Evolutionary conservation across 2,329 filamentous ascomycete species (phyloP), one percentile per base, ranked within the genome.

Genomic region (Fusarium chuoi): DNA sequence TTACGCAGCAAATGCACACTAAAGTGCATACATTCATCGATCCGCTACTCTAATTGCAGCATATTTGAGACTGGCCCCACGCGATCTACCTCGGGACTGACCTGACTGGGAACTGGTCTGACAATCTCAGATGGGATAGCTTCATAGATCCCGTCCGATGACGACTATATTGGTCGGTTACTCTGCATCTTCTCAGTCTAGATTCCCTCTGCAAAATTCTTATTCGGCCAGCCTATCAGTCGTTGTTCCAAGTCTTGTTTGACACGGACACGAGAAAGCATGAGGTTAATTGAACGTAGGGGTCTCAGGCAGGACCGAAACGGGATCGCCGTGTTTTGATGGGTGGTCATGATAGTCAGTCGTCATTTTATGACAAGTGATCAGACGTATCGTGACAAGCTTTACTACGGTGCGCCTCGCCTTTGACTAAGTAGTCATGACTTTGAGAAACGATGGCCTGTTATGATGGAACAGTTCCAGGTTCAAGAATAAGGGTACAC

Each of bases 401-500:
- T 65, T 75, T 39, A 33, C 57, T 57, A 26, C 28, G 12, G 35
- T 57, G 44, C 36, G 54, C 51, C 51, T 65, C 54, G 42, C 48
- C 28, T 28, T 36, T 26, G n/a, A 56, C 48, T 20, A 68, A 63
- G 52, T 45, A 57, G 46, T 64, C 67, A 54, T 68, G 57, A 52
- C 69, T 59, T 67, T 62, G 74, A 64, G 55, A 54, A 54, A 55
- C 66, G 39, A 64, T 74, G 74, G 65, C 62, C 65, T 75, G 65
- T 70, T 75, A 68, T 77, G 68, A 78, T 71, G 76, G 72, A 71
- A 67, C 49, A 54, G 26, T 51, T 73, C 71, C 70, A 65, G 63
- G 61, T 46, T 62, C 59, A 44, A 45, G 36, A 48, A 35, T 54
- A 67, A 75, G 62, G 73, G 65, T 58, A 67, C 38, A 65, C 57